Conservation (phyloP, 257 asterid genomes). For the Solanum sparsipilum region DNA sequence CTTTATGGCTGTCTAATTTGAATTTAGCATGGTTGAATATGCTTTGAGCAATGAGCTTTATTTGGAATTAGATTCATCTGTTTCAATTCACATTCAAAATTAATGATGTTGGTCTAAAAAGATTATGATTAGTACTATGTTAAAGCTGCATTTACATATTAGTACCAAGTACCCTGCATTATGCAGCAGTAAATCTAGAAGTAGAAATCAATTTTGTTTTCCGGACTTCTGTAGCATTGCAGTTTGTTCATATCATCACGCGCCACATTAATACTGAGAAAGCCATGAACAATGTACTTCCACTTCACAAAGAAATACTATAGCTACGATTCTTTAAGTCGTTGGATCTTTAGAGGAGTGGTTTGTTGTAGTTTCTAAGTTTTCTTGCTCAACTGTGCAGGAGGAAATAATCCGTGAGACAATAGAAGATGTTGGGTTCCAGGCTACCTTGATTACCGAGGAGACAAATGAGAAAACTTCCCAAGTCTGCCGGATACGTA, state of each 20-base stretch:
- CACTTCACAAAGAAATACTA: not conserved
- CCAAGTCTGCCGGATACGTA: constrained; percentile 24
- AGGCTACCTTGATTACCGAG: constrained; percentile 13
- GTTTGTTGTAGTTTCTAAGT: not conserved
- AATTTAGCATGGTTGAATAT: not conserved
- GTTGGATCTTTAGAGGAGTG: not conserved
- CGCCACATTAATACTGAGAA: not conserved
- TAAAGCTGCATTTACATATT: not conserved
- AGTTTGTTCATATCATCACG: not conserved
- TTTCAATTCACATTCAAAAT: not conserved
- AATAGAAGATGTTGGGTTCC: constrained; percentile 31
- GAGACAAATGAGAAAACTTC: constrained; percentile 11
- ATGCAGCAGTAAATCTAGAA: not conserved
- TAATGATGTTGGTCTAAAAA: not conserved
- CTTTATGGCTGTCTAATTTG: not conserved
- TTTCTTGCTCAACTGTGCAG: not conserved
- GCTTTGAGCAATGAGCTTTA: not conserved
- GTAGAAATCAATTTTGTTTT: not conserved
- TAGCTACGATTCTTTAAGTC: not conserved
- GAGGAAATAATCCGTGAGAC: constrained; percentile 27
- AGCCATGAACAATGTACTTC: not conserved
- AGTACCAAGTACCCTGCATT: not conserved
- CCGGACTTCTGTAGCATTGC: not conserved
- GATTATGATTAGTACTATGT: not conserved
- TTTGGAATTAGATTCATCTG: not conserved